These are phyloP conservation scores for Pezicula neosporulosa DNA, from an alignment of 2,329 filamentous ascomycete genomes.

Conservation along the genomic window DNA sequence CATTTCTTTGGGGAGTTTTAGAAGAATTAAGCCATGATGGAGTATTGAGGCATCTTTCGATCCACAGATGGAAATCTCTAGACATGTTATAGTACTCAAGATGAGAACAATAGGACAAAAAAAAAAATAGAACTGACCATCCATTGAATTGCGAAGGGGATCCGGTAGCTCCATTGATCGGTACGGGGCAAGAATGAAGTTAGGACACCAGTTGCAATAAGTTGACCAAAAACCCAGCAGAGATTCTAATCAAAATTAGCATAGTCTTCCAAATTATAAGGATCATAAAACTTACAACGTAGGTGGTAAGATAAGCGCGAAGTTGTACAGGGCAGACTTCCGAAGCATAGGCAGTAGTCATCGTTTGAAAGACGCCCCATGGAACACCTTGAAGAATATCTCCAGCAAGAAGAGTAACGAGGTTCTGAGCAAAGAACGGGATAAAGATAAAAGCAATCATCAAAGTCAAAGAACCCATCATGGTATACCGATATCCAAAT, in stretches of 20 bases:
- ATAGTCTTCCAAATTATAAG: not conserved
- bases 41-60: too few relatives aligned
- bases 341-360: constrained; percentile 29
- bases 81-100: too few relatives aligned
- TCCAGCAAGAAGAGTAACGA: constrained; percentile 40
- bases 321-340: constrained; percentile 20
- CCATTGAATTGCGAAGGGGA: constrained; percentile 47
- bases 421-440: constrained; percentile 44
- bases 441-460: constrained; percentile 42
- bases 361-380: constrained; percentile 36
- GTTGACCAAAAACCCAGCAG: constrained; percentile 48
- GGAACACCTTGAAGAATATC: constrained; percentile 46
- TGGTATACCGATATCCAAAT: constrained; percentile 38
- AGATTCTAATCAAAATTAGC: constrained; percentile 36
- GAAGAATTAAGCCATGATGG: too few relatives aligned
- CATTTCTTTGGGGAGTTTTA: too few relatives aligned
- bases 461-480: constrained; percentile 38
- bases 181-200: constrained; percentile 35
- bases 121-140: constrained; percentile 16
- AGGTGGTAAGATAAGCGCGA: not conserved
- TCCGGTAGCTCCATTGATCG: constrained; percentile 41
- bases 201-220: constrained; percentile 45
- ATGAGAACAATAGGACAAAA: too few relatives aligned
- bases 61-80: too few relatives aligned
- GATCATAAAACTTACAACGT: constrained; percentile 9